Conservation (phyloP, 177 flowering plant species). For the Vitis hybrid region DNA sequence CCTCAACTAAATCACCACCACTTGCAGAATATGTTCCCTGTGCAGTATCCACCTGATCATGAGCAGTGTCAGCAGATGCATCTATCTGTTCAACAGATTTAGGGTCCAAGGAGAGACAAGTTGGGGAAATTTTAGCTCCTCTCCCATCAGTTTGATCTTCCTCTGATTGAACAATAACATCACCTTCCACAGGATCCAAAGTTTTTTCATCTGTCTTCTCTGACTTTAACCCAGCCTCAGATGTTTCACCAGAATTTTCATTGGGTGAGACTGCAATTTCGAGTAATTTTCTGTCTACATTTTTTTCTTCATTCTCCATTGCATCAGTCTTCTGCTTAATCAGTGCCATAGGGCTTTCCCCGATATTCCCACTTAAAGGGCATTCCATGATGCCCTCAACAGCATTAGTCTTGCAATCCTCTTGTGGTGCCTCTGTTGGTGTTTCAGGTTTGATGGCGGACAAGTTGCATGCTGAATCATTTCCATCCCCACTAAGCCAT, state of each 20-base stretch:
- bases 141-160: slow-evolving; percentile 9
- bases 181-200: slow-evolving; percentile 5
- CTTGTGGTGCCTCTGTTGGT: slow-evolving; percentile 5
- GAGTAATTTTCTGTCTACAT: slow-evolving; percentile 1
- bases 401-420: slow-evolving; percentile 2
- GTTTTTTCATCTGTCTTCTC: slow-evolving; percentile 8
- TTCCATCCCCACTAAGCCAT: slow-evolving; percentile 1
- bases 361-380: slow-evolving; percentile 2
- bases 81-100: slow-evolving; percentile 14
- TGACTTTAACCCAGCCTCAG: slow-evolving; percentile 13
- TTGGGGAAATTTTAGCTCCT: slow-evolving; percentile 1
- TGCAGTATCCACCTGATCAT: slow-evolving; percentile 13
- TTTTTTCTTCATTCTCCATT: slow-evolving; percentile 10
- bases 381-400: slow-evolving; percentile 4
- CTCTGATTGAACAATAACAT: slow-evolving; percentile 8
- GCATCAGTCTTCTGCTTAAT: slow-evolving; percentile 12
- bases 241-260: slow-evolving; percentile 8
- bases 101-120: slow-evolving; percentile 10
- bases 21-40: slow-evolving; percentile 9
- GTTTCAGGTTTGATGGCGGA: slow-evolving; percentile 8
- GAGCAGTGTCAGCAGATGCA: slow-evolving; percentile 12
- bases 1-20: slow-evolving; percentile 18
- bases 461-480: slow-evolving; percentile 4
- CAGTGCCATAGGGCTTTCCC: slow-evolving; percentile 2
- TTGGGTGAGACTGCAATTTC: slow-evolving; percentile 2